A percentile compares a stretch with the other conserved stretches of the same genome.
Conservation (phyloP, 2,329 filamentous ascomycete species). For the Pseudogymnoascus sp. region DNA sequence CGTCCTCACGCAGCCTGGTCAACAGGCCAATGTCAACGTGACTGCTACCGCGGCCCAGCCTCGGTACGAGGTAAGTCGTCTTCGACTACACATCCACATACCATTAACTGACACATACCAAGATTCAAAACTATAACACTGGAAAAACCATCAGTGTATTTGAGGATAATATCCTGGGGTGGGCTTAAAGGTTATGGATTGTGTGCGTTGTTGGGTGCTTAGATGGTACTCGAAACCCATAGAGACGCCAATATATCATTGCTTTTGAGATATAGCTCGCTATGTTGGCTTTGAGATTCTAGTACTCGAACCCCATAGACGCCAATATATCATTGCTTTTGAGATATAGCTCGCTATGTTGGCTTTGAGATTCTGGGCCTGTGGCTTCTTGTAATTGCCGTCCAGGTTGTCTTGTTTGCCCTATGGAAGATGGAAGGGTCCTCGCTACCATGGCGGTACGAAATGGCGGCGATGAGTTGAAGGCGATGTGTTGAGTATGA, state of each 20-base stretch:
- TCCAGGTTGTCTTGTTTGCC: not conserved
- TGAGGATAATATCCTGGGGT: not conserved
- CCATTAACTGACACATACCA: not conserved
- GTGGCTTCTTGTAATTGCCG: not conserved
- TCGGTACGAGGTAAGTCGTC: not conserved
- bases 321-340: not conserved
- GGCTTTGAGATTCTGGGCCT: not conserved
- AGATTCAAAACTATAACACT: not conserved
- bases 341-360: not conserved
- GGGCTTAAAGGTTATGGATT: not conserved
- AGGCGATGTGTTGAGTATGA: not conserved
- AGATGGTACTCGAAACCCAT: not conserved
- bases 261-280: not conserved
- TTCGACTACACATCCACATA: not conserved
- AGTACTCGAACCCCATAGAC: no score
- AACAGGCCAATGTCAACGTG: not conserved
- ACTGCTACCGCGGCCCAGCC: not conserved
- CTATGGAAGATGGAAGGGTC: no score
- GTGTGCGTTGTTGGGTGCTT: not conserved
- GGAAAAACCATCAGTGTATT: not conserved
- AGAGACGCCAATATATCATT: not conserved
- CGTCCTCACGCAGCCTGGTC: not conserved
- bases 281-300: not conserved
- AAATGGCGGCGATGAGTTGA: not conserved
- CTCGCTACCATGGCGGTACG: not conserved